phyloP scores from a whole-genome alignment of 1,284 basidiomycete species.

The Acaromyces ingoldii region DNA sequence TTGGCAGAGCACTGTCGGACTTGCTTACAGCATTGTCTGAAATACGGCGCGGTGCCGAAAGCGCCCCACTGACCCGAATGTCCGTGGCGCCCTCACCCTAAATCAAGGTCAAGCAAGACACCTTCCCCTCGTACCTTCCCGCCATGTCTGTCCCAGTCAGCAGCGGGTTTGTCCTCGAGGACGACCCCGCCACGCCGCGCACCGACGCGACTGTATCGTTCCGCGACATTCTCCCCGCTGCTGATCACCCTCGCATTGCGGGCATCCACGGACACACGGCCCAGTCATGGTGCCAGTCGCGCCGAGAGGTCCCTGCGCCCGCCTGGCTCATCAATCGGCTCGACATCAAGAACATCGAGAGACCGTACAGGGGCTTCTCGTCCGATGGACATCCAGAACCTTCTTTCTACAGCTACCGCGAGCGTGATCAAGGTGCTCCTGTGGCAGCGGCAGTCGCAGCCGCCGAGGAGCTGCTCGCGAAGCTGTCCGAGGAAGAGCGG shows the following conservation, averaged over 20 bases:
- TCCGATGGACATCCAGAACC: slow-evolving; percentile 41
- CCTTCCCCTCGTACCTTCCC: too few species aligned
- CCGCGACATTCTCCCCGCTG: slow-evolving; percentile 40
- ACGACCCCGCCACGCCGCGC: slow-evolving; percentile 42
- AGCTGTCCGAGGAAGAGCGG: slow-evolving; percentile 20
- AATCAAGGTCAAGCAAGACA: too few species aligned
- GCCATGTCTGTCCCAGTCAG: too few species aligned
- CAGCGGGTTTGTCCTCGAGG: slow-evolving; percentile 33
- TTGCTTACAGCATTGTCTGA: too few species aligned
- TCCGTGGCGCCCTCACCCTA: too few species aligned
- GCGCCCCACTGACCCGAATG: too few species aligned
- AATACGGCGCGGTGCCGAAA: too few species aligned
- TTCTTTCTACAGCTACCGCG: slow-evolving; percentile 30
- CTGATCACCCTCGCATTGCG: slow-evolving; percentile 47
- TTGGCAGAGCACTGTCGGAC: too few species aligned
- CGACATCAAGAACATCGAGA: slow-evolving; percentile 38
- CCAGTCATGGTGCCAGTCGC: slow-evolving; percentile 38
- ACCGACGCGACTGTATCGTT: slow-evolving; percentile 48
- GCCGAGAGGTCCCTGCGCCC: slow-evolving; percentile 40
- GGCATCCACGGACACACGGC: slow-evolving; percentile 40
- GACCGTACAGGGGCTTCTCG: slow-evolving; percentile 43
- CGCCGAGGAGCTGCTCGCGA: slow-evolving; percentile 25
- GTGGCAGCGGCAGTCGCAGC: slow-evolving; percentile 39
- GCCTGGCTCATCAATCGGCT: slow-evolving; percentile 49
- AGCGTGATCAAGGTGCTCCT: slow-evolving; percentile 47